Base-by-base conservation (phyloP, 139 green algal genomes). In the Chlamydomonas eustigma region DNA sequence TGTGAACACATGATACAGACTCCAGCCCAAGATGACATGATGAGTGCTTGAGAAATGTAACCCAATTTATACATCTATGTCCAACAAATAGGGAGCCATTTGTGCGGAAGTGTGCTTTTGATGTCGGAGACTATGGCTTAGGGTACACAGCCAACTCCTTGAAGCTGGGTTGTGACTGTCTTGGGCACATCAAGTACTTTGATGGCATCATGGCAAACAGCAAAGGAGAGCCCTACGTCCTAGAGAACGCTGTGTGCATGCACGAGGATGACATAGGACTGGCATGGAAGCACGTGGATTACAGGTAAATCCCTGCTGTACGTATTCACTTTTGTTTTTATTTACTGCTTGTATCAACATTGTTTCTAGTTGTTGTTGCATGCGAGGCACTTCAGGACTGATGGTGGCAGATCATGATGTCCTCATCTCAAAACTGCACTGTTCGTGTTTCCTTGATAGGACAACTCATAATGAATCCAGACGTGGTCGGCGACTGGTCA, bases 181-280 rank as follows among this genome's bases (percentile, higher is more conserved):
- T 97, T 76, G 92, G 92, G 2, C 72, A 88, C 76, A 96, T 97
- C 76, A 75, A 93, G 5, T 96, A 95, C 78, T 94, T 92, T 80
- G 90, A 93, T 52, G 92, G 81, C 31, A 76, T 85, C 39, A 79
- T 96, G 64, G 77, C 76, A 74, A 86, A 93, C 78, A 74, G 33
- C 71, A 83, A 81, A 51, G 88, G 84, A 22, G 82, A 87, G 71
- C 77, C 90, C 1, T n/a, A 37, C 65, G 44, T 34, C 28, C 8
- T 97, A 12, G 70, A 83, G 39, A 92, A 96, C 51, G 87, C 84
- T 5, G 74, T 96, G 22, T 96, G 91, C 85, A 91, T 97, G 88
- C 91, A 96, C 51, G 91, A 96, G 68, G 68, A 74, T 85, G 92
- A 97, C 78, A 64, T 76, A 2, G 92, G 92, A 37, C 81, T 94